Base-by-base conservation (phyloP, 2,329 filamentous ascomycete species). In the Blumeria hordei region DNA sequence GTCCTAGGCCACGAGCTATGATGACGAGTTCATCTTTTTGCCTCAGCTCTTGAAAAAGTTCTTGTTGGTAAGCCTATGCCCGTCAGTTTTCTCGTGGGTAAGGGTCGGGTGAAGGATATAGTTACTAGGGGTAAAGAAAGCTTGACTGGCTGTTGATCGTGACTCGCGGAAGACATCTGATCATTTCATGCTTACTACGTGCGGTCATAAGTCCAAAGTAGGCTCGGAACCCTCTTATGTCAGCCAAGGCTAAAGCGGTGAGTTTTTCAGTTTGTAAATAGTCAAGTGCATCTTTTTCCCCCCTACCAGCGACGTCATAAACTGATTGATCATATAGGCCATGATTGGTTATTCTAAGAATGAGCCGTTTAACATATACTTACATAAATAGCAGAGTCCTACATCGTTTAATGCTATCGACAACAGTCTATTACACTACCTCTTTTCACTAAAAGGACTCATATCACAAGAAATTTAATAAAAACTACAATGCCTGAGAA, bases 1-100 rank as follows among this genome's bases (percentile, higher is more conserved):
- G 80, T 62, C 92, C 92, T 51, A 98, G 81, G 61, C 92, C 92
- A 54, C 87, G 85, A 44, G 90, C 92, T 55, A 96, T 77, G 55
- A 98, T 75, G 63, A 96, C 83, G 60, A 98, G 81, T 69, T 93
- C 84, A 84, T 98, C 92, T 71, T 95, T 85, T 58, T 80, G 73
- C 59, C 87, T 83, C 61, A 94, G 79, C 70, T 92, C 85, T 67
- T 85, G 86, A 72, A 96, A 96, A 63, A 96, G 79, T 64, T 86
- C 83, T 71, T 96, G 88, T 72, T 98, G 92, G 68, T 93, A 98
- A 74, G 88, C 74, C 80, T 83, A 58, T 6, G 34, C 4, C 21
- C 49, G 55, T 64, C 58, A 61, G 55, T 28, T 16, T 8, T 35
- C 10, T 28, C 52, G 32, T 33, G 49, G 54, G 36, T 21, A 52